Evolutionary conservation across 2,329 filamentous ascomycete genomes (phyloP).

Genomic region (Scedosporium minutisporum): DNA sequence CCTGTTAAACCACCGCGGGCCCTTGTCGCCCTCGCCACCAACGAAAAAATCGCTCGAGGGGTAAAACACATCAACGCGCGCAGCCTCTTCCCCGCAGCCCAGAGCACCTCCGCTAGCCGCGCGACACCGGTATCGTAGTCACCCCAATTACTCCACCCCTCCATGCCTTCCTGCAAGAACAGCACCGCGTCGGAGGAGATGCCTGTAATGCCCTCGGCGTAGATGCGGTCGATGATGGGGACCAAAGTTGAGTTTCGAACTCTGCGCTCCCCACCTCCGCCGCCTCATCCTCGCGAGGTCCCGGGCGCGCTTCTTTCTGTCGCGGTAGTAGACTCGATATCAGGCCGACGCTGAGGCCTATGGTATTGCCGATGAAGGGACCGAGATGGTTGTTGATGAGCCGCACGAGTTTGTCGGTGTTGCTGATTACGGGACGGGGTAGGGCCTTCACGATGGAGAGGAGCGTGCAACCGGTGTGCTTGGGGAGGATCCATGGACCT

Average conservation of each 20-base stretch:
- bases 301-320: not conserved
- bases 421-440: slow-evolving; percentile 9
- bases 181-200: not conserved
- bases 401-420: slow-evolving; percentile 13
- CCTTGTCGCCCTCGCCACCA: not conserved
- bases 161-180: not conserved
- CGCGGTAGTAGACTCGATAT: not conserved
- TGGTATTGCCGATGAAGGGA: slow-evolving; percentile 10
- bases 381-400: slow-evolving; percentile 14
- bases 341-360: slow-evolving; percentile 2
- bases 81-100: not conserved
- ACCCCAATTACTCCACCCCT: not conserved
- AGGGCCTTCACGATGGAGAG: not conserved
- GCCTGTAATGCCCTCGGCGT: not conserved
- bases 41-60: not conserved
- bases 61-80: not conserved
- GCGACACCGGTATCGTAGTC: not conserved
- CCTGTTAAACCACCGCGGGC: not conserved
- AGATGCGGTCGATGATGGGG: not conserved
- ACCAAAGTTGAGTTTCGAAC: not conserved
- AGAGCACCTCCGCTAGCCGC: not conserved
- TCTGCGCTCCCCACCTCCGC: not conserved
- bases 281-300: not conserved
- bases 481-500: no score
- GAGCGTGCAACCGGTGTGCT: slow-evolving; percentile 7